A percentile compares a stretch with the other conserved stretches of the same genome.
These are phyloP conservation scores for Pistacia vera DNA, from an alignment of 345 rosid genomes.

Conservation along the genomic window DNA sequence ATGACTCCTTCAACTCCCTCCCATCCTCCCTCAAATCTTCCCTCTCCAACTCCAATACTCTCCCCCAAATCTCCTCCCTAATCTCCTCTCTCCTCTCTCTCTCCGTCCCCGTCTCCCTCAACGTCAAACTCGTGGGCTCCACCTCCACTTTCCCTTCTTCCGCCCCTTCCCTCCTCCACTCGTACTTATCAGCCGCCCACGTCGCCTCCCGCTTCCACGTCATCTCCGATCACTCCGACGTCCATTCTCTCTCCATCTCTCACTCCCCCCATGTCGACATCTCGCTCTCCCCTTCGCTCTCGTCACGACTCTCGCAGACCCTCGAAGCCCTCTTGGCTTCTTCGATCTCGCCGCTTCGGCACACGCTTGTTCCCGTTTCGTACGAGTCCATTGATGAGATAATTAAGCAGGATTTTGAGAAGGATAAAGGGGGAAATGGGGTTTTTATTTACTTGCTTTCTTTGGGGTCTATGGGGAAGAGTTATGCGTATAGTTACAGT, in stretches of 20 bases:
- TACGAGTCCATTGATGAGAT: constrained; percentile 54
- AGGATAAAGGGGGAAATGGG: constrained; percentile 65
- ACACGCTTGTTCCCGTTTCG: constrained; percentile 62
- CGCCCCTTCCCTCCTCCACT: constrained; percentile 46
- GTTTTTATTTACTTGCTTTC: constrained; percentile 74
- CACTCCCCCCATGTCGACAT: constrained; percentile 58
- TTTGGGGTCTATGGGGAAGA: constrained; percentile 55
- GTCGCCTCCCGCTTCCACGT: constrained; percentile 36
- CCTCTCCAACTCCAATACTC: constrained; percentile 35
- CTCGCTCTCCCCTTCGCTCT: constrained; percentile 40
- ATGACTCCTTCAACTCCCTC: constrained; percentile 66
- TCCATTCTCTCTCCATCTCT: constrained; percentile 43
- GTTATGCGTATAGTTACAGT: constrained; percentile 73
- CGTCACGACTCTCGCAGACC: constrained; percentile 44
- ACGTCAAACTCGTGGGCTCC: constrained; percentile 63
- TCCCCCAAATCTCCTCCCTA: constrained; percentile 32
- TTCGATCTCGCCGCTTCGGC: constrained; percentile 56
- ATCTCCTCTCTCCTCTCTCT: constrained; percentile 51
- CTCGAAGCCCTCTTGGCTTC: constrained; percentile 53
- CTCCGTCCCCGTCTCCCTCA: constrained; percentile 55
- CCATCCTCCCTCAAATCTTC: constrained; percentile 58
- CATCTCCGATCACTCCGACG: constrained; percentile 39
- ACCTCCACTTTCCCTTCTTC: constrained; percentile 56
- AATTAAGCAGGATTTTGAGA: constrained; percentile 62
- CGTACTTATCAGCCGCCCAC: constrained; percentile 44